phyloP scores from a whole-genome alignment of 129 eudicot species.

The Flaveria linearis region DNA sequence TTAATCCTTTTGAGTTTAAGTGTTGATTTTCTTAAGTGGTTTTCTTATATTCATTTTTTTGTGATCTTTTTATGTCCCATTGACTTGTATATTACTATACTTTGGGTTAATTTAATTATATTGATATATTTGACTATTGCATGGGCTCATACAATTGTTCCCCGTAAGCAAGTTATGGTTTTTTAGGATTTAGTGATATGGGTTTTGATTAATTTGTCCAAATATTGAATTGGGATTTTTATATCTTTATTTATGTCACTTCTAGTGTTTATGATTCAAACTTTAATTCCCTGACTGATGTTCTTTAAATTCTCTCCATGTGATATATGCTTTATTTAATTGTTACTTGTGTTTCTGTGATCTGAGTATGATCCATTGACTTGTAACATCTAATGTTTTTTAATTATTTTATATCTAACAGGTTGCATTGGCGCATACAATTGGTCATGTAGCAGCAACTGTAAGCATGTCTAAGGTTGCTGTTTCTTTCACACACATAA shows the following conservation, averaged over 20 bases:
- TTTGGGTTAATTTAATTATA: neutral
- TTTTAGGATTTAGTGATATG: neutral
- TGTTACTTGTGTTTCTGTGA: slow-evolving; percentile 2
- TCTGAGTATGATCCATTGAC: slow-evolving; percentile 19
- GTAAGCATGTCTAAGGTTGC: slow-evolving; percentile 86
- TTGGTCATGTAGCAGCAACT: slow-evolving; percentile 83
- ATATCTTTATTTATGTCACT: neutral
- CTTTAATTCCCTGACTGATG: neutral
- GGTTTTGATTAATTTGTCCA: slow-evolving; percentile 5
- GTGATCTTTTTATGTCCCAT: neutral
- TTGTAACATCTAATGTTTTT: neutral
- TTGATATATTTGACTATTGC: neutral
- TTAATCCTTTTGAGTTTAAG: neutral
- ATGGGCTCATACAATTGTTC: neutral
- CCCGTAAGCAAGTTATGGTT: slow-evolving; percentile 23
- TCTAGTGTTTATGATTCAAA: slow-evolving; percentile 14
- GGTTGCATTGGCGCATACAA: slow-evolving; percentile 80
- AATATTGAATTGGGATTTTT: neutral
- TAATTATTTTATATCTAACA: slow-evolving; percentile 21
- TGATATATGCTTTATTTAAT: neutral
- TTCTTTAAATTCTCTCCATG: slow-evolving; percentile 21
- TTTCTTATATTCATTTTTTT: neutral
- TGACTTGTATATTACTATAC: neutral
- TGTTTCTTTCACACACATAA: slow-evolving; percentile 75
- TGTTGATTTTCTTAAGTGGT: neutral